Evolutionary conservation across 1,284 basidiomycete species (phyloP).

Genomic region (Pyrrhoderma lamaoense): DNA sequence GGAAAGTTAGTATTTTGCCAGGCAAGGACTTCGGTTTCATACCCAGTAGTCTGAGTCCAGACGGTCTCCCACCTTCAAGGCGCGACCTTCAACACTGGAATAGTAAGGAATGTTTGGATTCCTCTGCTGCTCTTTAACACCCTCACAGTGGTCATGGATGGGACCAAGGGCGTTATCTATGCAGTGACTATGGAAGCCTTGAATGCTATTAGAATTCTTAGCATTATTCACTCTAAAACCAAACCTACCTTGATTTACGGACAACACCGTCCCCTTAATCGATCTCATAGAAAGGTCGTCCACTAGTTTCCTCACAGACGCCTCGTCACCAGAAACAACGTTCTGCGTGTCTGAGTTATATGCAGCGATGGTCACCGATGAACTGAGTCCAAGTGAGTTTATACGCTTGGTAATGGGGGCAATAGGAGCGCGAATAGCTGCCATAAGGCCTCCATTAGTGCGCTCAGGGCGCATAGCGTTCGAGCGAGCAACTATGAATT

Average conservation of each 20-base stretch:
- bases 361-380: conserved; percentile 27
- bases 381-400: conserved; percentile 22
- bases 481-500: conserved; percentile 29
- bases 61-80: conserved; percentile 18
- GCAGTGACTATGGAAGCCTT: conserved; percentile 32
- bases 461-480: conserved; percentile 27
- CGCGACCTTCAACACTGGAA: conserved; percentile 27
- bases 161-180: conserved; percentile 25
- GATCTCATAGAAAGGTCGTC: conserved; percentile 26
- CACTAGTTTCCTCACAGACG: conserved; percentile 25
- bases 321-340: conserved; percentile 30
- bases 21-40: background rate
- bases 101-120: conserved; percentile 26
- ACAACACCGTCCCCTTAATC: conserved; percentile 25
- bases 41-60: conserved; percentile 30
- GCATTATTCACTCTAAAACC: background rate
- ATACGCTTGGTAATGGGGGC: conserved; percentile 22
- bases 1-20: background rate
- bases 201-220: background rate
- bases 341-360: conserved; percentile 27
- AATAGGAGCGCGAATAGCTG: conserved; percentile 26
- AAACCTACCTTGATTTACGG: conserved; percentile 27
- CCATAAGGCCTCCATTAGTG: conserved; percentile 27
- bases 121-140: conserved; percentile 19
- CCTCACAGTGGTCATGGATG: conserved; percentile 26